phyloP scores from a whole-genome alignment of 192 early-diverging fungal species.

The Cetraspora pellucida region DNA sequence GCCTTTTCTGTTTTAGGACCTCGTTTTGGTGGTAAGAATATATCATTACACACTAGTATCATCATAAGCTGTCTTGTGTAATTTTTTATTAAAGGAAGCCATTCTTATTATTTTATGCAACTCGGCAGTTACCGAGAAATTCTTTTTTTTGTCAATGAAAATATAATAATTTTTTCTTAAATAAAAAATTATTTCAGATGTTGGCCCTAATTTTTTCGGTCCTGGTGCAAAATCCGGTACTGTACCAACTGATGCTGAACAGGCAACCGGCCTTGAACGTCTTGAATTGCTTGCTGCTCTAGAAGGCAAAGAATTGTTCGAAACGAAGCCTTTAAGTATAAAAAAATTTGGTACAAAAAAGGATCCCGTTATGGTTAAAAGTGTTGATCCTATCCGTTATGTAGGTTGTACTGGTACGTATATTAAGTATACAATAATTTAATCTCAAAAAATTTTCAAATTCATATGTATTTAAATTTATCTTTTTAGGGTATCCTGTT shows the following conservation, averaged over 20 bases:
- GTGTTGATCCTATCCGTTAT: constrained; percentile 77
- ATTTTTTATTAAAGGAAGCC: neutral
- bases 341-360: constrained; percentile 74
- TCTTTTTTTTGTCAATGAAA: neutral
- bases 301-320: constrained; percentile 87
- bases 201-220: constrained; percentile 38
- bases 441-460: too few relatives aligned
- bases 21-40: constrained; percentile 8
- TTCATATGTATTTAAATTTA: neutral
- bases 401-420: constrained; percentile 91
- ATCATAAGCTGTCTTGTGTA: neutral
- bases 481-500: constrained; percentile 75
- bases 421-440: neutral
- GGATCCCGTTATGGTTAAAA: constrained; percentile 86
- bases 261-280: constrained; percentile 90
- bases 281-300: constrained; percentile 82
- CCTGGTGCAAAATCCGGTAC: constrained; percentile 72
- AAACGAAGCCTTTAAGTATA: constrained; percentile 79
- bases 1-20: constrained; percentile 15
- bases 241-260: constrained; percentile 82
- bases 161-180: neutral
- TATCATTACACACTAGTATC: neutral
- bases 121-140: neutral
- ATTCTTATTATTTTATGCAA: neutral
- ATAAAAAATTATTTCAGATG: neutral